phyloP scores from a whole-genome alignment of 352 stramenopile genomes.

The Phytopythium aichiense region DNA sequence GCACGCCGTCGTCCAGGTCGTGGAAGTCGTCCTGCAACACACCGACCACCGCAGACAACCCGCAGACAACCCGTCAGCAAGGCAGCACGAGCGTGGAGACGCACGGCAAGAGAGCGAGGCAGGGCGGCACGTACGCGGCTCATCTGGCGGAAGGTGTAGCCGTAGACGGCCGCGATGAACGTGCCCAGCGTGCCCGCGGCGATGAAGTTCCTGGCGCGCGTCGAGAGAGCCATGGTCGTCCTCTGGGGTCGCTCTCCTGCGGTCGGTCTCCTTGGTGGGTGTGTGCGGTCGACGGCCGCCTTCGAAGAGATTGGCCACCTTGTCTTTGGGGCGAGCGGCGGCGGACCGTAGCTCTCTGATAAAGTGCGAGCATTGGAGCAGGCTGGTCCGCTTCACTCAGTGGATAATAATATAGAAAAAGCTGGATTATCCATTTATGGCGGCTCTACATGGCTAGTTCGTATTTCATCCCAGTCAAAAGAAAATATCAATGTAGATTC shows the following conservation, averaged over 20 bases:
- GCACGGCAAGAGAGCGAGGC: too few species aligned
- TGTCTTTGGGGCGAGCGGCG: background rate
- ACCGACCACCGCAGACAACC: background rate
- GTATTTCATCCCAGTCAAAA: too few species aligned
- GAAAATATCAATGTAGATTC: too few species aligned
- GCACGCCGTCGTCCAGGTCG: constrained; percentile 57
- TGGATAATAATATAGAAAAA: too few species aligned
- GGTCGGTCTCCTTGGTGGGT: background rate
- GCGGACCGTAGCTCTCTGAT: too few species aligned
- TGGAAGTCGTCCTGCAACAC: constrained; percentile 70
- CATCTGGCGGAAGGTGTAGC: constrained; percentile 81
- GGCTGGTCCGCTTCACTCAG: too few species aligned
- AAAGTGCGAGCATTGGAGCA: too few species aligned
- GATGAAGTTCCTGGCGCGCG: constrained; percentile 76
- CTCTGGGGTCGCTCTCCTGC: background rate
- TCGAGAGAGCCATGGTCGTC: constrained; percentile 47
- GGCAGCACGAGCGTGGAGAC: background rate
- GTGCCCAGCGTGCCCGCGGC: constrained; percentile 55
- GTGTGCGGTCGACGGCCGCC: too few species aligned
- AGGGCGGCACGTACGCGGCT: constrained; percentile 39
- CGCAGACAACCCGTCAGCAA: background rate
- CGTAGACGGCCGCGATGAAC: constrained; percentile 64
- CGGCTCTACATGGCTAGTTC: too few species aligned
- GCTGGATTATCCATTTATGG: too few species aligned
- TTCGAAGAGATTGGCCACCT: background rate